Conservation (phyloP, 371 early-diverging fungal genomes). For the Rhizopus sp. region DNA sequence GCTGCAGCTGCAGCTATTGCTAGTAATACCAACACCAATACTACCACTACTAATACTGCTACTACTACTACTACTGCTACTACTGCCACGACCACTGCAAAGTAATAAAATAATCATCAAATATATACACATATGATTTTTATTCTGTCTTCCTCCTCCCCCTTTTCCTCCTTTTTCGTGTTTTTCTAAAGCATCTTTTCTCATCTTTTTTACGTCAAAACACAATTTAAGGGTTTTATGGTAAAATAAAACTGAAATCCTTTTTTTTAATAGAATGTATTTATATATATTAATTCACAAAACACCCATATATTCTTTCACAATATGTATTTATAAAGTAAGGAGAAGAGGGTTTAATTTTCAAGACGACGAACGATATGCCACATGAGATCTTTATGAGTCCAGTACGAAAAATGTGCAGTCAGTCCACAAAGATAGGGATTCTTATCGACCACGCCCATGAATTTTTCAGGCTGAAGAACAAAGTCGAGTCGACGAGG, state of each 20-base stretch:
- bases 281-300: neutral
- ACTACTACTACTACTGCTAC: no score
- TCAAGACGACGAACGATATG: constrained; percentile 41
- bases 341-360: neutral
- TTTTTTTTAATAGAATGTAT: neutral
- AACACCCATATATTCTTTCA: no score
- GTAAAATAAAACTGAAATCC: neutral
- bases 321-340: no score
- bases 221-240: no score
- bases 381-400: constrained; percentile 51
- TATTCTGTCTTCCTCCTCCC: neutral
- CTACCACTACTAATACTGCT: no score
- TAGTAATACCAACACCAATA: no score
- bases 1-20: no score
- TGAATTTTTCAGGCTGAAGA: constrained; percentile 41
- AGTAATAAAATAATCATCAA: no score
- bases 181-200: no score
- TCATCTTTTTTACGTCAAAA: no score
- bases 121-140: no score
- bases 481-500: constrained; percentile 42
- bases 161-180: neutral
- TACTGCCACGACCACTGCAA: no score
- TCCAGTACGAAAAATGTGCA: constrained; percentile 58
- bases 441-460: constrained; percentile 45
- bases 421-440: constrained; percentile 43